Percentiles rank a stretch among this genome's conserved stretches.
Conservation (phyloP, 176 grass and related monocot genomes). For the Panicum miliaceum region DNA sequence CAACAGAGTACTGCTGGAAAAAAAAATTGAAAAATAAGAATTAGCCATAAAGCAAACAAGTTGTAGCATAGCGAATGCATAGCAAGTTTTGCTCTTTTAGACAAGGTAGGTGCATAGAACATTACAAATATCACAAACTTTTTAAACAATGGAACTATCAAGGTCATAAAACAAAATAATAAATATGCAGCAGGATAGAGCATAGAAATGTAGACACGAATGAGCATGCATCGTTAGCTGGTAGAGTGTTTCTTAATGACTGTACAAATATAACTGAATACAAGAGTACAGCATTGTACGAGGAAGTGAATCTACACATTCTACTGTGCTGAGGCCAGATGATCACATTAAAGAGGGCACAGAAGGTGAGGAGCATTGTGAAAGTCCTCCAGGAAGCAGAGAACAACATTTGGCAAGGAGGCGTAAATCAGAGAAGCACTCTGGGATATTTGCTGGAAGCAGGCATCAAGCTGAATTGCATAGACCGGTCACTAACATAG, state of each 20-base stretch:
- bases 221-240: not conserved
- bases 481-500: not conserved
- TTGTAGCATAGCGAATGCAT: not conserved
- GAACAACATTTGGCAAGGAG: slow-evolving; percentile 1
- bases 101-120: not conserved
- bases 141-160: not conserved
- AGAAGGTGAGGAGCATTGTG: not conserved
- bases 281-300: not conserved
- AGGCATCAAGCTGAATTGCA: not conserved
- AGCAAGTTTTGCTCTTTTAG: not conserved
- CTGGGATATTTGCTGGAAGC: not conserved
- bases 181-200: too few relatives aligned
- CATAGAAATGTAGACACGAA: not conserved
- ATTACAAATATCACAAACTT: not conserved
- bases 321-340: not conserved
- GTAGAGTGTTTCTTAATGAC: not conserved
- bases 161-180: not conserved
- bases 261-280: not conserved
- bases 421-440: not conserved
- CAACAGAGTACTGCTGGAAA: slow-evolving; percentile 55
- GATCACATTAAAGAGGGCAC: not conserved
- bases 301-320: slow-evolving; percentile 11
- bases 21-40: slow-evolving; percentile 1
- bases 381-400: not conserved
- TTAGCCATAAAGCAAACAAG: slow-evolving; percentile 20